A percentile compares a stretch with the other conserved stretches of the same genome.
phyloP scores from a whole-genome alignment of 2,329 filamentous ascomycete species.

The Penicillium sp. region DNA sequence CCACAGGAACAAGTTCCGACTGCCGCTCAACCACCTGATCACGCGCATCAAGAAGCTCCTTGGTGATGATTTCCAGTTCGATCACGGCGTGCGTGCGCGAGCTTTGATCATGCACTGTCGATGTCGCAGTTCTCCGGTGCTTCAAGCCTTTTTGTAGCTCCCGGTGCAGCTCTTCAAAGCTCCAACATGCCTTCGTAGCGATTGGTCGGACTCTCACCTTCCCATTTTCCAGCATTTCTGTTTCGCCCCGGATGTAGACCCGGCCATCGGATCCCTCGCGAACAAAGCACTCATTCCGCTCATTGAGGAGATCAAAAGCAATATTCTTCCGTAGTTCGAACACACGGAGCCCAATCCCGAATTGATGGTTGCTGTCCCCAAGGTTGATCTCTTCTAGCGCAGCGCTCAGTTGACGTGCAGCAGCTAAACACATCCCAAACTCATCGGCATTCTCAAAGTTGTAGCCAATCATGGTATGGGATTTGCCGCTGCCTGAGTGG shows the following conservation, averaged over 20 bases:
- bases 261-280: conserved; percentile 43
- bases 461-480: conserved; percentile 47
- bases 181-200: conserved; percentile 29
- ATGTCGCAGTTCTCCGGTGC: conserved; percentile 37
- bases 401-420: conserved; percentile 32
- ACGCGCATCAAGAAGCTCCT: conserved; percentile 36
- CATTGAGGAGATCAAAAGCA: conserved; percentile 46
- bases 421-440: conserved; percentile 40
- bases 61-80: conserved; percentile 44
- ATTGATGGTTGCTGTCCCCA: neutral
- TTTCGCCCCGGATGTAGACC: conserved; percentile 44
- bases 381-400: conserved; percentile 28
- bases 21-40: conserved; percentile 43
- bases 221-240: conserved; percentile 41
- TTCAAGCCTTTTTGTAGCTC: conserved; percentile 32
- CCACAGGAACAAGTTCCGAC: conserved; percentile 47
- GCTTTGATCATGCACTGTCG: conserved; percentile 46
- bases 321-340: conserved; percentile 45
- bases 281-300: conserved; percentile 39
- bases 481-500: conserved; percentile 45
- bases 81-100: conserved; percentile 47
- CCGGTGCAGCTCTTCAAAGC: conserved; percentile 31
- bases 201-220: conserved; percentile 46
- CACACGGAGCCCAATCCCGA: conserved; percentile 42
- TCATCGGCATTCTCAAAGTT: conserved; percentile 35